These are phyloP conservation scores for Cyclotella kingstonii DNA, from an alignment of 108 stramenopile genomes.

Conservation along the genomic window DNA sequence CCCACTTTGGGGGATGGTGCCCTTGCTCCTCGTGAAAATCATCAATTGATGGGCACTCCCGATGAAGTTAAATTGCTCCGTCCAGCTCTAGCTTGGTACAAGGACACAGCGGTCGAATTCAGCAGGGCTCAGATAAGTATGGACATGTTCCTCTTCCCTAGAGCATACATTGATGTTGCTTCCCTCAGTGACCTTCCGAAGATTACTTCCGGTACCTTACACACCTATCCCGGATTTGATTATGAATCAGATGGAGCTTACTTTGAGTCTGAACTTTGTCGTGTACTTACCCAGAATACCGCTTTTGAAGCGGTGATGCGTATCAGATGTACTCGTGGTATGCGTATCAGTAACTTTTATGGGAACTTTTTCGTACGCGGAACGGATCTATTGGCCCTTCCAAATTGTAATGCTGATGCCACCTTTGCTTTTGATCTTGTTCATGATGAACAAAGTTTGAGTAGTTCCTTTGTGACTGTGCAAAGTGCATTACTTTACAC, in stretches of 20 bases:
- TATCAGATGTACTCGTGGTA: conserved; percentile 93
- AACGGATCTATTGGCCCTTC: conserved; percentile 94
- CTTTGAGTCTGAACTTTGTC: conserved; percentile 80
- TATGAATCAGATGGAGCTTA: conserved; percentile 70
- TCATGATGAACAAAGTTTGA: conserved; percentile 89
- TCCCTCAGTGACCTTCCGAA: conserved; percentile 83
- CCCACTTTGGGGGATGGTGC: conserved; percentile 92
- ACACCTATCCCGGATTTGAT: conserved; percentile 90
- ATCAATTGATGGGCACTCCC: conserved; percentile 89
- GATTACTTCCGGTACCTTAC: conserved; percentile 84
- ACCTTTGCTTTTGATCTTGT: conserved; percentile 92
- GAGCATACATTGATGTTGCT: conserved; percentile 92
- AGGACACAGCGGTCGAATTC: conserved; percentile 95
- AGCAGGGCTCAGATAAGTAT: conserved; percentile 94
- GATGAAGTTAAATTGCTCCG: conserved; percentile 89
- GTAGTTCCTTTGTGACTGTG: conserved; percentile 78
- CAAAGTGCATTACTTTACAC: conserved; percentile 98
- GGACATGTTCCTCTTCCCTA: conserved; percentile 91
- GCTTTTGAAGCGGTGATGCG: conserved; percentile 98
- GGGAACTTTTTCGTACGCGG: conserved; percentile 98
- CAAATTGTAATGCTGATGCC: conserved; percentile 91
- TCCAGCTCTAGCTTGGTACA: conserved; percentile 83
- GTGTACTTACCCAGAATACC: conserved; percentile 79
- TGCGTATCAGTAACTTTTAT: conserved; percentile 93
- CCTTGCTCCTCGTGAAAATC: conserved; percentile 89